Evolutionary conservation across 2,329 filamentous ascomycete species (phyloP), one percentile per base, ranked within the genome.

Genomic region (Aspergillus tubingensis): DNA sequence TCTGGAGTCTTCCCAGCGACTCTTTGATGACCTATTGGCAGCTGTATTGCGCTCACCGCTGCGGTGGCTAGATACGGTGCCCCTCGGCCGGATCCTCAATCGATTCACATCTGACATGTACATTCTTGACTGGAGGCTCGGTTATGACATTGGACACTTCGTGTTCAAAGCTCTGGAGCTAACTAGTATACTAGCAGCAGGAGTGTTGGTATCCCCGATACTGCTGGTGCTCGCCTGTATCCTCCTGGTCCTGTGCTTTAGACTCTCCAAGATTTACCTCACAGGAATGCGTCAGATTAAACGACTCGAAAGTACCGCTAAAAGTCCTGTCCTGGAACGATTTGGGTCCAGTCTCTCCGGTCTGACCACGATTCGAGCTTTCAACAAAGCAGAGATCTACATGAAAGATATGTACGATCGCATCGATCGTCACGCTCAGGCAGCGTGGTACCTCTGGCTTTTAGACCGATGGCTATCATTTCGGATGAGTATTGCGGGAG

Each of bases 1-100:
- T 54, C 81, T 92, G 65, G 83, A 82, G 61, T 89, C 89, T 3
- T 91, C 89, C 17, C 82, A 85, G 41, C 78, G 79, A 50, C 80
- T 92, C 8, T 93, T 92, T 62, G 82, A 86, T 36, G 83, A 84
- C 59, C 83, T 92, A 61, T 86, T 88, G 36, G 86, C 85, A 64
- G 82, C 85, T 1, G 83, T 93, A 5, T 80, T 94, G 6, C 84
- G 88, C 21, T 87, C 90, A 2, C 90, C 89, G 2, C 79, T 92
- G n/a, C 82, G 89, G 60, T 92, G 89, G 88, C 83, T 93, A 43
- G 90, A 93, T 69, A 92, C 90, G 0, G 88, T 91, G 0, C 90
- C 91, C 0, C 80, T 91, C 1, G 91, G 91, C 2, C 85, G 90
- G 39, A 85, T 93, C 32, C 79, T 92, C 30, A 93, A 93, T 76